Base-by-base conservation (phyloP, 1,284 basidiomycete species). In the Cutaneotrichosporon sp. region DNA sequence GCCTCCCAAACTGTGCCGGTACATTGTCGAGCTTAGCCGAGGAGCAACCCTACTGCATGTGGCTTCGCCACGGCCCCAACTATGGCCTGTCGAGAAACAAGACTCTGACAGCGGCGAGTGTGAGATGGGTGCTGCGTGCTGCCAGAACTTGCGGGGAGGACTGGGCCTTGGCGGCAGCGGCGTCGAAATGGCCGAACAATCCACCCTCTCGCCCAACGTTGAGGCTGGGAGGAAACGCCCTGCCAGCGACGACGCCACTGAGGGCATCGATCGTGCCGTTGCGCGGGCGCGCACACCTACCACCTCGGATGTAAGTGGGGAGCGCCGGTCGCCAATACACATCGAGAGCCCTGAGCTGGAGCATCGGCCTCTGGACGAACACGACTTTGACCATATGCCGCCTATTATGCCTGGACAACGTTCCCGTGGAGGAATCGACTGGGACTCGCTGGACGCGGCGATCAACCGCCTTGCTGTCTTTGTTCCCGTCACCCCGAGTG, bases 261-360 rank as follows among this genome's bases (percentile, higher is more conserved):
- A 56, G 26, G 55, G 55, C 13, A 22, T 56, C 21, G 55, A 56
- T 22, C 55, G 55, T 38, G 55, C 55, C 5, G 51, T 53, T 7
- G 16, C 51, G 30, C 51, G 51, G 16, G 30, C 51, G 14, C 31
- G 51, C 16, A 53, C 51, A 4, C 51, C 51, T 30, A 18, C n/a
- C 31, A 13, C 31, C 26, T 34, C 51, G 51, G 51, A 53, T 10
- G 30, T 53, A 5, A 31, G 26, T 31, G 30, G 51, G 14, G 51
- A 30, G 13, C 30, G 30, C 30, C 11, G 9, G 14, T 53, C 51
- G 9, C 49, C 49, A 30, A 13, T 51, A 4, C 49, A 22, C 22
- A 51, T 26, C 4, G 49, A 46, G 2, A 46, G 42, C 42, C 42
- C 42, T 18, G 42, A 46, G 42, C 42, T 46, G 18, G 42, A 46